Evolutionary conservation across 2,329 filamentous ascomycete species (phyloP).

Genomic region (Penicillium frequentans): DNA sequence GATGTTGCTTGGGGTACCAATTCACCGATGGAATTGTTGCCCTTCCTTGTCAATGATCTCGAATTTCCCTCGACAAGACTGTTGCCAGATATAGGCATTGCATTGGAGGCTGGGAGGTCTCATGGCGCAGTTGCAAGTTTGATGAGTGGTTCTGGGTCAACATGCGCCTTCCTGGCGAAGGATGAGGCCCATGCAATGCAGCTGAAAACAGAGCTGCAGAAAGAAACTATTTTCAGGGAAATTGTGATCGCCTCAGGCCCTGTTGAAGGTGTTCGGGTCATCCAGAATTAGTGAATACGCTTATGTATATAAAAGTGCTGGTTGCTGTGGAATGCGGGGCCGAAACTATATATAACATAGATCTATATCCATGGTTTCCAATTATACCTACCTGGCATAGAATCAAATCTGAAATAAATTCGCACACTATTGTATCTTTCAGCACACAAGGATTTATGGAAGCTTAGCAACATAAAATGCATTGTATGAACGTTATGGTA

Average conservation of each 20-base stretch:
- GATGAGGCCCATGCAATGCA: background rate
- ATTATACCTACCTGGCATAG: too few relatives aligned
- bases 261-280: constrained; percentile 1
- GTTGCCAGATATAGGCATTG: constrained; percentile 1
- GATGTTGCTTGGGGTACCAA: constrained; percentile 1
- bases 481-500: background rate
- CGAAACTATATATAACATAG: too few relatives aligned
- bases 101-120: background rate
- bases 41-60: constrained; percentile 3
- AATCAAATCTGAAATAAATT: too few relatives aligned
- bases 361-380: too few relatives aligned
- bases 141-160: constrained; percentile 9
- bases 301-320: background rate
- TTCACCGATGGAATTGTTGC: background rate
- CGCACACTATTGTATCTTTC: too few relatives aligned
- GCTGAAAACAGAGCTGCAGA: background rate
- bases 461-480: background rate
- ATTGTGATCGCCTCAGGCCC: constrained; percentile 1
- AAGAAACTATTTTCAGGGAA: background rate
- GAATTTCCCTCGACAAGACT: background rate
- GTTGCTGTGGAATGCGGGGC: background rate
- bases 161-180: constrained; percentile 7
- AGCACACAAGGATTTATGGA: background rate
- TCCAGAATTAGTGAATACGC: background rate
- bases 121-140: background rate